phyloP scores from a whole-genome alignment of 2,329 filamentous ascomycete genomes.

The Lecanosticta acicola region DNA sequence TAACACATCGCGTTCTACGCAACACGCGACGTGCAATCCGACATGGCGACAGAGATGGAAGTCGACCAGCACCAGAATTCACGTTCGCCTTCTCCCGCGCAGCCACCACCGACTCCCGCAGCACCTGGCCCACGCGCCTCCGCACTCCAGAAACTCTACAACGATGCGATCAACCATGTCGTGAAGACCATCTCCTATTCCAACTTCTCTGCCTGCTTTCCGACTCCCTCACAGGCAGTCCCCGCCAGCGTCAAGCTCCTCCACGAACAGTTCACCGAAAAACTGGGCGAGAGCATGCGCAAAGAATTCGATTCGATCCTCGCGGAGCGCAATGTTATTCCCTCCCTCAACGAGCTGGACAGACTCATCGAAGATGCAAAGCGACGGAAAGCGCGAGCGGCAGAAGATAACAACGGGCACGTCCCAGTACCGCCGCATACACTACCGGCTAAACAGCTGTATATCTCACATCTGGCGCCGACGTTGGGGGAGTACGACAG shows the following conservation, averaged over 20 bases:
- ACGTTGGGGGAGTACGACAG: slow-evolving; percentile 48
- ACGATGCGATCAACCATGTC: slow-evolving; percentile 53
- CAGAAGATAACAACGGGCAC: slow-evolving; percentile 34
- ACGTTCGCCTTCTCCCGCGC: slow-evolving; percentile 17
- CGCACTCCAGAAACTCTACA: slow-evolving; percentile 56
- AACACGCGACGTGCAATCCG: too few relatives aligned
- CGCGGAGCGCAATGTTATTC: slow-evolving; percentile 51
- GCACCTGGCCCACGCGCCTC: slow-evolving; percentile 56
- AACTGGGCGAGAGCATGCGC: slow-evolving; percentile 49
- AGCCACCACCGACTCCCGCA: slow-evolving; percentile 45
- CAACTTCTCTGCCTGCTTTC: slow-evolving; percentile 60
- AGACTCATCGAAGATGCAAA: slow-evolving; percentile 55
- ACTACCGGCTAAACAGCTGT: slow-evolving; percentile 51
- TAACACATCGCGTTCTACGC: too few relatives aligned
- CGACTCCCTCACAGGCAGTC: slow-evolving; percentile 54
- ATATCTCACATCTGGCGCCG: slow-evolving; percentile 54
- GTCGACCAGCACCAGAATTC: slow-evolving; percentile 7
- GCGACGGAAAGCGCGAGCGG: slow-evolving; percentile 43
- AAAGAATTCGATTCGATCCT: slow-evolving; percentile 58
- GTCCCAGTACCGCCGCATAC: slow-evolving; percentile 50
- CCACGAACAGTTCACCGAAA: slow-evolving; percentile 53
- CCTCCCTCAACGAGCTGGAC: slow-evolving; percentile 57
- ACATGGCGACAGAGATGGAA: slow-evolving; percentile 15
- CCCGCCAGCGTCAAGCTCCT: slow-evolving; percentile 52
- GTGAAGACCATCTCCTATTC: slow-evolving; percentile 56